A percentile compares a stretch with the other conserved stretches of the same genome.
phyloP scores from a whole-genome alignment of 2,329 filamentous ascomycete genomes.

The Conoideocrella luteorostrata region DNA sequence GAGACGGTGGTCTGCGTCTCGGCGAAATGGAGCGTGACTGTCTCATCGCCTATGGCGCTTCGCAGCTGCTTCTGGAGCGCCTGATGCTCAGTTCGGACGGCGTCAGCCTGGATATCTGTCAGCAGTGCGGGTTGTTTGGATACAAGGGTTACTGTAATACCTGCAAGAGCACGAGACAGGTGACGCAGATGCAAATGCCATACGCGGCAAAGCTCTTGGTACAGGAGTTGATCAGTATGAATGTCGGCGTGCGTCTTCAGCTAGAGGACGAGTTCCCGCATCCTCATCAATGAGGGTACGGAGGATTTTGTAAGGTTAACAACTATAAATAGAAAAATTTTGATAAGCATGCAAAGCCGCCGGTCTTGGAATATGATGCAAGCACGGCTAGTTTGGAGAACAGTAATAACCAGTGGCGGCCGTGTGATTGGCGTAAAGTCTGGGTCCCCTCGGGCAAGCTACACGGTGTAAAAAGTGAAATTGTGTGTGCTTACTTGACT shows the following conservation, averaged over 20 bases:
- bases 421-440: too few species aligned
- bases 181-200: conserved; percentile 91
- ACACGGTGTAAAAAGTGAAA: too few species aligned
- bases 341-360: too few species aligned
- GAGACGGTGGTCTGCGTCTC: conserved; percentile 84
- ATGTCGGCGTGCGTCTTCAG: conserved; percentile 87
- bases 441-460: too few species aligned
- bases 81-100: conserved; percentile 93
- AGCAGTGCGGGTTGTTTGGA: conserved; percentile 89
- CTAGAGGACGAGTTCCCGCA: conserved; percentile 90
- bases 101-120: conserved; percentile 88
- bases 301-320: too few species aligned
- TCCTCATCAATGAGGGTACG: conserved; percentile 29
- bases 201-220: conserved; percentile 95
- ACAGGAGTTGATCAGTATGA: conserved; percentile 97
- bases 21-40: conserved; percentile 99
- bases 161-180: conserved; percentile 76
- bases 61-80: conserved; percentile 83
- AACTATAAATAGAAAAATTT: too few species aligned
- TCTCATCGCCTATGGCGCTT: conserved; percentile 92
- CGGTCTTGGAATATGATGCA: too few species aligned
- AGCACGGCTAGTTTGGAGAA: too few species aligned
- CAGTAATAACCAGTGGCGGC: too few species aligned
- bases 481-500: too few species aligned
- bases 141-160: conserved; percentile 93